Base-by-base conservation (phyloP, 306 rosid species). In the Fragaria iinumae region DNA sequence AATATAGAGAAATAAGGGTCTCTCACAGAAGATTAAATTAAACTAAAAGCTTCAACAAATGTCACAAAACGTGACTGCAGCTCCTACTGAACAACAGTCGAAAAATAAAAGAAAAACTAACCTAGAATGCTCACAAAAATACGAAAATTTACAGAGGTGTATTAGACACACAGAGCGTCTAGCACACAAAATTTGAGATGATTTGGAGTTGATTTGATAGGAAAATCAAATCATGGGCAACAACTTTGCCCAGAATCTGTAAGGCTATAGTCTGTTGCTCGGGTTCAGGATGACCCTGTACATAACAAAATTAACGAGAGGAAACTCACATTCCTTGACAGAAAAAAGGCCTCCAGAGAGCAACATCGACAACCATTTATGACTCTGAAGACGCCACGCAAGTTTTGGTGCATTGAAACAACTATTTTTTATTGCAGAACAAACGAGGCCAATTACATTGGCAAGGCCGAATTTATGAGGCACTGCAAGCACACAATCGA, bases 251-350 rank as follows among this genome's bases (percentile, higher is more conserved):
- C 76, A 93, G 76, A 77, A 87, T 90, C 75, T 84, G 84, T 69
- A 93, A 72, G 67, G 91, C 98, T n/a, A n/a, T 84, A 48, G 81
- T 83, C 21, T 97, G 91, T 74, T 93, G 98, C 87, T 93, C 98
- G 34, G 98, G 97, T 75, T 93, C 98, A 62, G 93, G 91, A 80
- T 90, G 97, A 73, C 92, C 87, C 79, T 36, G 87, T 69, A 81
- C 93, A 84, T 75, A 91, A 91, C 74, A n/a, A 93, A 84, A 72
- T 84, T 89, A 62, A 81, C 84, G 53, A 91, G 80, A 83, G 90
- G 83, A 88, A 63, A 81, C 82, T 84, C 92, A 86, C 85, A 86
- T 82, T 88, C 98, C 71, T 49, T 76, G 75, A 80, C 80, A 59
- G 76, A 74, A 82, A 84, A 79, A 67, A 90, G 76, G 68, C 93